Evolutionary conservation across 495 filamentous ascomycete species (phyloP), one percentile per base, ranked within the genome.

Genomic region (Rhypophila decipiens): DNA sequence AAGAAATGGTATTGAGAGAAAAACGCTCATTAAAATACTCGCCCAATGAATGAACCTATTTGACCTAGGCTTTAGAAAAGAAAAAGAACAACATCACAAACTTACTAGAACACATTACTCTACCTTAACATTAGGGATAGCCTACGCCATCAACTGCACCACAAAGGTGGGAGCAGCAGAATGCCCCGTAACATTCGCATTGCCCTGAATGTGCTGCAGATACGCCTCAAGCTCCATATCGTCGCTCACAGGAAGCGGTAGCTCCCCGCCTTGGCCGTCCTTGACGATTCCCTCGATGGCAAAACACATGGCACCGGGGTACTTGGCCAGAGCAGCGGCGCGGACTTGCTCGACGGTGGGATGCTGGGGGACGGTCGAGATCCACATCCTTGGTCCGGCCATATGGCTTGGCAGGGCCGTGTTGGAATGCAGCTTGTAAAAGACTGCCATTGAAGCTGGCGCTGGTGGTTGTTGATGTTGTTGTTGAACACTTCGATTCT

Each of bases 171-270:
- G 78, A 62, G 86, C 87, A 8, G 71, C 79, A 39, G 70, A 7
- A 7, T 31, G 27, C 27, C 27, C 27, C 7, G 27, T 31, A 7
- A 31, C 27, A 31, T 13, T 31, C 27, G 27, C 27, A 31, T 31
- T 31, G 27, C 27, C 13, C 7, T 7, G 7, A 7, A 83, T 71
- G 61, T 85, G 80, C 35, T 66, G 66, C 50, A 90, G 56, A 65
- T 87, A 90, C 2, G 78, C 81, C 46, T 77, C 77, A 42, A 90
- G 54, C 64, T 89, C 84, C 37, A 78, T 78, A 56, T 88, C 84
- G 24, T 80, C 72, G 44, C 82, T 80, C 55, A 90, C 80, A 23
- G 66, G 58, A 57, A 83, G 72, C 4, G 61, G 58, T 42, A 81
- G 61, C 61, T 85, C 78, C n/a, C 75, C 80, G 33, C 68, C 69